Evolutionary conservation across 1,284 basidiomycete genomes (phyloP).

Genomic region (Rhodotorula sp.): DNA sequence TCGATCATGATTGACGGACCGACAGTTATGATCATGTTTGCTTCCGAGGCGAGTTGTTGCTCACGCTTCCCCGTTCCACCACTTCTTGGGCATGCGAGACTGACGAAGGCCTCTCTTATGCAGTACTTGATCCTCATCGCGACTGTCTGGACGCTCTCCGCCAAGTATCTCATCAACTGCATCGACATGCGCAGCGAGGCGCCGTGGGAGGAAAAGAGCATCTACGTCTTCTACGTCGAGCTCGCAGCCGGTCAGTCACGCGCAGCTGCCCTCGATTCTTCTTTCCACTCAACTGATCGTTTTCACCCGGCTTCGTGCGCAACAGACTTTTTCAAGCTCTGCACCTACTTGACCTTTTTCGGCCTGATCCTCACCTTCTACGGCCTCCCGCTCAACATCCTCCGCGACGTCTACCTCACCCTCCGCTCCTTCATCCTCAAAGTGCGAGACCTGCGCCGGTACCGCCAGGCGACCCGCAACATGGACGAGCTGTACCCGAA

Average conservation of each 20-base stretch:
- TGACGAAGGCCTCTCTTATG: constrained; percentile 5
- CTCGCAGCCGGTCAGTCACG: constrained; percentile 68
- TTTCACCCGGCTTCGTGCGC: not conserved
- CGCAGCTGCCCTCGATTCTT: not conserved
- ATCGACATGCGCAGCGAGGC: constrained; percentile 62
- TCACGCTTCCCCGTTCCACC: not conserved
- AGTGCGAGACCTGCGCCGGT: constrained; percentile 79
- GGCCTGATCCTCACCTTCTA: constrained; percentile 87
- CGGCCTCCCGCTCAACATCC: constrained; percentile 93
- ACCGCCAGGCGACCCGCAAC: constrained; percentile 88
- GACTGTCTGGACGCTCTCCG: constrained; percentile 70
- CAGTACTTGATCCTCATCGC: constrained; percentile 89
- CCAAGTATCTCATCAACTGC: constrained; percentile 81
- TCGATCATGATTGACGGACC: constrained; percentile 74
- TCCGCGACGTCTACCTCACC: constrained; percentile 94
- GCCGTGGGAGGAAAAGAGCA: constrained; percentile 93
- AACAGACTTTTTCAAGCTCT: constrained; percentile 85
- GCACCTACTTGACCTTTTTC: constrained; percentile 91
- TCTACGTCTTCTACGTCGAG: constrained; percentile 94
- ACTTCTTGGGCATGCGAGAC: constrained; percentile 4
- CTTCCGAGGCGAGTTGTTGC: constrained; percentile 69
- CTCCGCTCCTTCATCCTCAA: constrained; percentile 84
- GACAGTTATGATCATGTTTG: constrained; percentile 88
- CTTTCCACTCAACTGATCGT: not conserved
- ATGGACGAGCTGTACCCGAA: constrained; percentile 97